Base-by-base conservation (phyloP, 1,284 basidiomycete species). In the Melanopsichium pennsylvanicum region DNA sequence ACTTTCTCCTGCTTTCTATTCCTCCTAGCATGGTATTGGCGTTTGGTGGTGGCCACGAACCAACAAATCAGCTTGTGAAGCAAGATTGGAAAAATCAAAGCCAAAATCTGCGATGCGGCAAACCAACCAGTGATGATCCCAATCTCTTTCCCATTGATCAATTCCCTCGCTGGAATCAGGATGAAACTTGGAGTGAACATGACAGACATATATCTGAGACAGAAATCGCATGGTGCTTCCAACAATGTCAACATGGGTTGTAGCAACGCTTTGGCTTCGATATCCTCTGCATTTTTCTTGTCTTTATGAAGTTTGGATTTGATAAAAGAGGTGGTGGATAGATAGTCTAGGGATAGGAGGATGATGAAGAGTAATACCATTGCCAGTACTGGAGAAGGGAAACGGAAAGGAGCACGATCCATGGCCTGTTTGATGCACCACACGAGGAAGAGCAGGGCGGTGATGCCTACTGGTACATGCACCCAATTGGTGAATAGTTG, bases 171-270 rank as follows among this genome's bases (percentile, higher is more conserved):
- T 0, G 75, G 75, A 44, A 77, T 75, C 9, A 76, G 56, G 35
- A 77, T 70, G 50, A 77, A 77, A 23, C 56, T 52, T 15, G 72
- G 68, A 10, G 73, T 76, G 18, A 75, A 76, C 72, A 74, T 74
- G 41, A 74, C 70, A 29, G 46, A 58, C 75, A 77, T 77, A 60
- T 76, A 76, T 0, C 74, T 51, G 21, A 77, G 43, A 19, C 66
- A 67, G 26, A 77, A 77, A 35, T 76, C 74, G 35, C 69, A 74
- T 11, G 75, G 75, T 9, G 75, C 72, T 29, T 71, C 75, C 5
- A 77, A 32, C 13, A 74, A 7, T 10, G 13, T 15, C 23, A 68
- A 31, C 39, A 40, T 21, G 1, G 58, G 58, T 6, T 33, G 16
- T 9, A 68, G 42, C 16, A 57, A 21, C 19, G 45, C 18, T 22